Evolutionary conservation across 2,329 filamentous ascomycete genomes (phyloP).

Genomic region (Alternaria postmessia): DNA sequence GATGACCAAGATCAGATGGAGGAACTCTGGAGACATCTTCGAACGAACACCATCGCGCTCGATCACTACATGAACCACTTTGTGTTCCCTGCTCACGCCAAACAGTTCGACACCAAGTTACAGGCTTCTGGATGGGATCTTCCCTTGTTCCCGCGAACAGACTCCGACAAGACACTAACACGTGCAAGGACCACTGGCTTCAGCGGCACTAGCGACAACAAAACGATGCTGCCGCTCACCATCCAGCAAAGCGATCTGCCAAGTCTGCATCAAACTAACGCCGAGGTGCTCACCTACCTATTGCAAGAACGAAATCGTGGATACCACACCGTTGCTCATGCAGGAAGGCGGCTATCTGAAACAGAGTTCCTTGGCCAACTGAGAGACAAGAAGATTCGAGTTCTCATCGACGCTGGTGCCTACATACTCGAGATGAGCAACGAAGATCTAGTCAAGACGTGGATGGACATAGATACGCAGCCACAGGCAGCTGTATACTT

Average conservation of each 20-base stretch:
- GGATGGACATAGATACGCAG: constrained; percentile 54
- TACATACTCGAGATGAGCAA: constrained; percentile 69
- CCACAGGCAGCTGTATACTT: constrained; percentile 59
- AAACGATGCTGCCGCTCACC: constrained; percentile 63
- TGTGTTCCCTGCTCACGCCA: constrained; percentile 69
- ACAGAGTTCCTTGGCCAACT: constrained; percentile 49
- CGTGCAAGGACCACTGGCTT: constrained; percentile 65
- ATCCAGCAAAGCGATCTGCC: constrained; percentile 65
- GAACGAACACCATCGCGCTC: constrained; percentile 62
- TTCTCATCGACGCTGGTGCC: constrained; percentile 76
- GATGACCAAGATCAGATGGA: constrained; percentile 58
- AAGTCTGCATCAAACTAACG: constrained; percentile 70
- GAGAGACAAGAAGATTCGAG: constrained; percentile 56
- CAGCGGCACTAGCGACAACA: constrained; percentile 72
- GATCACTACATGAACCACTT: constrained; percentile 69
- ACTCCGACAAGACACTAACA: no score
- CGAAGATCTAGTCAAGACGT: constrained; percentile 56
- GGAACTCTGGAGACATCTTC: constrained; percentile 63
- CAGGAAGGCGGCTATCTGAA: constrained; percentile 22
- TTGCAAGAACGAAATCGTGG: constrained; percentile 55
- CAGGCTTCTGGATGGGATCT: constrained; percentile 74
- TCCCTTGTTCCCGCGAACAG: background rate
- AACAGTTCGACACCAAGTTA: constrained; percentile 69
- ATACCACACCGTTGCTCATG: constrained; percentile 28
- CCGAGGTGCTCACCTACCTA: constrained; percentile 68